Evolutionary conservation across 495 filamentous ascomycete genomes (phyloP).

Genomic region (Penicillium roqueforti): DNA sequence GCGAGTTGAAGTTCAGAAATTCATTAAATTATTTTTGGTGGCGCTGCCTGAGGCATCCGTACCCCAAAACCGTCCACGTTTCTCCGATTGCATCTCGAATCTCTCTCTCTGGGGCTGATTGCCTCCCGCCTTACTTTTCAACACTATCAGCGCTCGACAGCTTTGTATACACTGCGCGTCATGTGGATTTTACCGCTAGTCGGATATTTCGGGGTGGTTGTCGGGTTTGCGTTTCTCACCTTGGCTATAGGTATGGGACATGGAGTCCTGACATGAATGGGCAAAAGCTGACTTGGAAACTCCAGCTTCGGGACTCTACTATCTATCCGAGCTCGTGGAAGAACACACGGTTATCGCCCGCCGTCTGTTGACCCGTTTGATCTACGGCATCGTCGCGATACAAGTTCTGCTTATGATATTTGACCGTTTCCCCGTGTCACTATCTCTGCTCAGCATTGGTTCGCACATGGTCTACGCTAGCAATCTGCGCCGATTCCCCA

Average conservation of each 20-base stretch:
- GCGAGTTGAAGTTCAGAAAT: conserved; percentile 1
- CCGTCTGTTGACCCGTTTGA: conserved; percentile 73
- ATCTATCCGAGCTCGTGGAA: conserved; percentile 95
- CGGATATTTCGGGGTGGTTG: conserved; percentile 79
- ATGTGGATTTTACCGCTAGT: conserved; percentile 94
- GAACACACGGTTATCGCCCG: conserved; percentile 93
- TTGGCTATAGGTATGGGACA: conserved; percentile 72
- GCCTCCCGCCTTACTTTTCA: background rate
- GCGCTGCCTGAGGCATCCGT: conserved; percentile 27
- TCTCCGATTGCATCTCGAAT: conserved; percentile 3
- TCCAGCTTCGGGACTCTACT: conserved; percentile 93
- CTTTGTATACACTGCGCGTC: conserved; percentile 14
- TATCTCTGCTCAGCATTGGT: conserved; percentile 69
- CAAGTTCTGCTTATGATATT: conserved; percentile 72
- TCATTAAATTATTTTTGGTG: conserved; percentile 16
- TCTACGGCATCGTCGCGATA: conserved; percentile 74
- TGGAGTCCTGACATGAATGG: conserved; percentile 4
- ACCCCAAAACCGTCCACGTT: conserved; percentile 16
- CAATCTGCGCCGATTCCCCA: conserved; percentile 82
- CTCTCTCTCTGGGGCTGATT: background rate
- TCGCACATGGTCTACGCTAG: conserved; percentile 86
- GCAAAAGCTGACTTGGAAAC: conserved; percentile 12
- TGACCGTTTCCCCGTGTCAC: conserved; percentile 75
- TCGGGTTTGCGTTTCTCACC: conserved; percentile 91
- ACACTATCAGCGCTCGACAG: background rate